phyloP scores from a whole-genome alignment of 345 rosid genomes.

The Fremontodendron californicum region DNA sequence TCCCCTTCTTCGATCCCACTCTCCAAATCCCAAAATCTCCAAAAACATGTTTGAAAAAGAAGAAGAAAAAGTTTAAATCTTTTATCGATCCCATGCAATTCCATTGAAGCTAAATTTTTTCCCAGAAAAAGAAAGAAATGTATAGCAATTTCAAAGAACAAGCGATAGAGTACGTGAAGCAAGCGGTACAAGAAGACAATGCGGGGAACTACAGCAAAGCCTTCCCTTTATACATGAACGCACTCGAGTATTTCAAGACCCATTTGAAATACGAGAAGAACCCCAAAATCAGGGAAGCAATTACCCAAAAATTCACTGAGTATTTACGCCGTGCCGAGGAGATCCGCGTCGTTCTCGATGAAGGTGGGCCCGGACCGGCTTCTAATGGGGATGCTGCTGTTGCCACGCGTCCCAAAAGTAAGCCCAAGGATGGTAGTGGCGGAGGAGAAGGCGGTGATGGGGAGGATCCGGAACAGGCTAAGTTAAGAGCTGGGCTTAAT shows the following conservation, averaged over 20 bases:
- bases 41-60: background rate
- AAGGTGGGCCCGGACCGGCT: constrained; percentile 58
- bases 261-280: constrained; percentile 83
- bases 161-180: constrained; percentile 77
- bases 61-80: background rate
- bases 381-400: constrained; percentile 66
- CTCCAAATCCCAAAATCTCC: background rate
- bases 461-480: constrained; percentile 69
- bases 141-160: constrained; percentile 89
- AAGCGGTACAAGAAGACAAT: constrained; percentile 70
- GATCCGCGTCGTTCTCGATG: constrained; percentile 70
- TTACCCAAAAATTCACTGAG: constrained; percentile 70
- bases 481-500: constrained; percentile 60
- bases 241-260: constrained; percentile 78
- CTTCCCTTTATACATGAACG: constrained; percentile 76
- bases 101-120: background rate
- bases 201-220: constrained; percentile 76
- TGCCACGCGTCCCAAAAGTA: constrained; percentile 57
- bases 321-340: constrained; percentile 87
- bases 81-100: constrained; percentile 17
- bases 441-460: constrained; percentile 49
- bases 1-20: background rate
- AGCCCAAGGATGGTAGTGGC: constrained; percentile 55
- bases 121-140: constrained; percentile 26
- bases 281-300: constrained; percentile 67